Evolutionary conservation across 192 early-diverging fungal species (phyloP).

Genomic region (Backusella parvicylindrica): DNA sequence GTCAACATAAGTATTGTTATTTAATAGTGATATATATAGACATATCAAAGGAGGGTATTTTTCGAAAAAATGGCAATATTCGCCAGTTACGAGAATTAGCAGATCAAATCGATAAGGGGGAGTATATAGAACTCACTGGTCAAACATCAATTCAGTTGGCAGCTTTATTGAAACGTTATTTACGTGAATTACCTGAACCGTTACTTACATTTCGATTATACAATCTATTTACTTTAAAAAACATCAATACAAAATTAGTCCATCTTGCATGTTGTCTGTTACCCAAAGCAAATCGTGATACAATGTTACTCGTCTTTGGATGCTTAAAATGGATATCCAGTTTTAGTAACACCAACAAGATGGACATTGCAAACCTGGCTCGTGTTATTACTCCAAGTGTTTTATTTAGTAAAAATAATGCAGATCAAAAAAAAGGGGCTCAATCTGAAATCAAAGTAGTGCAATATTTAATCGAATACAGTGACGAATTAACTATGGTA

Average conservation of each 20-base stretch:
- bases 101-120: slow-evolving; percentile 68
- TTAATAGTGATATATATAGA: slow-evolving; percentile 40
- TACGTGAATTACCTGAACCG: slow-evolving; percentile 97
- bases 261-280: slow-evolving; percentile 83
- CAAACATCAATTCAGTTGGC: slow-evolving; percentile 85
- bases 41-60: slow-evolving; percentile 90
- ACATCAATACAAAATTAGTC: slow-evolving; percentile 44
- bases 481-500: slow-evolving; percentile 16
- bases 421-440: background rate
- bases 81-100: slow-evolving; percentile 81
- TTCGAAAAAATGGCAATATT: slow-evolving; percentile 98
- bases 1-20: background rate
- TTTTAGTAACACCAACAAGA: slow-evolving; percentile 81
- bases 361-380: slow-evolving; percentile 89
- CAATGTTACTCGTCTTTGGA: slow-evolving; percentile 83
- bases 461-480: slow-evolving; percentile 17
- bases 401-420: slow-evolving; percentile 76
- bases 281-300: slow-evolving; percentile 89
- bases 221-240: slow-evolving; percentile 58
- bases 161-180: slow-evolving; percentile 92
- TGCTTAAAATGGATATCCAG: slow-evolving; percentile 85
- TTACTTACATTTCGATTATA: slow-evolving; percentile 88
- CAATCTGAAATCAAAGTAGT: slow-evolving; percentile 22
- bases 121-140: slow-evolving; percentile 50
- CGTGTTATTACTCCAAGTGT: slow-evolving; percentile 95